Base-by-base conservation (phyloP, 352 stramenopile species). In the Phytophthora quininea region DNA sequence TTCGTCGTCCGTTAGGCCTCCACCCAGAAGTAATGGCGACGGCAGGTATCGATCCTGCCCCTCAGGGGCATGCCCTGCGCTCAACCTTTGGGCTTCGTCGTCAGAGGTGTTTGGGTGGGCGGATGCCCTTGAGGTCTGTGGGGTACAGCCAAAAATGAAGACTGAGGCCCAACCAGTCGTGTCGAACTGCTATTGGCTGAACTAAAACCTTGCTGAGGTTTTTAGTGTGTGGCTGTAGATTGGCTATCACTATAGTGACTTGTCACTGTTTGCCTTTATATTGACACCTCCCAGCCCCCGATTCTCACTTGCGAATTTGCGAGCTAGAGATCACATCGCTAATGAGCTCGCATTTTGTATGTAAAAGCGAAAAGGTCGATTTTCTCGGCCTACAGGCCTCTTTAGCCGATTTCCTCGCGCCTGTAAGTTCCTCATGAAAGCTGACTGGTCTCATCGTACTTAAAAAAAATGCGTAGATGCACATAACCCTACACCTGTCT, bases 301-400 rank as follows among this genome's bases (percentile, higher is more conserved):
- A 24, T 24, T 24, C 9, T 46, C 38, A 46, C 19, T 46, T 3
- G 19, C 19, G 38, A 46, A 46, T 46, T 46, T 46, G 38, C 38
- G 3, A 14, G 4, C 4, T 46, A 10, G 3, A 12, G 38, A 3
- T 10, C 9, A 46, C 38, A 46, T 49, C 19, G 15, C 15, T 49
- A 40, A 40, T 24, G 12, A 29, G 3, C 3, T 9, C 15, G 4
- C 4, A 49, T 29, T 49, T 8, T 29, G 43, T n/a, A 49, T 27
- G 6, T 49, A 49, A 49, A 49, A n/a, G 19, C 19, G 12, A n/a
- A 49, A 49, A 49, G 15, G 43, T 29, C 43, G 14, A 29, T 49
- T 47, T 49, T 49, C 43, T 49, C 43, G 43, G 43, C 43, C 43
- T 49, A 49, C 12, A 49, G 43, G 43, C 43, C 43, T 19, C 43